Evolutionary conservation across 192 early-diverging fungal species (phyloP).

Genomic region (Coemansia sp.): DNA sequence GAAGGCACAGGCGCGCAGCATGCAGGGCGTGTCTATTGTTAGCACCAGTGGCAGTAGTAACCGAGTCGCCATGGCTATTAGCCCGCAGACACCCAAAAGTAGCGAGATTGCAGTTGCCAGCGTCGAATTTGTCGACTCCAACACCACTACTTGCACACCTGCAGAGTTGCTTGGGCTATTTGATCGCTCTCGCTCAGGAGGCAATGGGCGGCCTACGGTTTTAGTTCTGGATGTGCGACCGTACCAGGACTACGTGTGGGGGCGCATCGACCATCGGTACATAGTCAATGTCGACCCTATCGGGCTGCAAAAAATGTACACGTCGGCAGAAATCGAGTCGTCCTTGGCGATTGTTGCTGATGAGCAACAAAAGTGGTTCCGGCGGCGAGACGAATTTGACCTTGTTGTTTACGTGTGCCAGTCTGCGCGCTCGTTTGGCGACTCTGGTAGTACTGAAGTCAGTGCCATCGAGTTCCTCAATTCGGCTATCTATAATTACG

Average conservation of each 20-base stretch:
- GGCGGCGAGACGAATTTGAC: slow-evolving; percentile 63
- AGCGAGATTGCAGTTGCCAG: slow-evolving; percentile 1
- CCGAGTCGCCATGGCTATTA: slow-evolving; percentile 16
- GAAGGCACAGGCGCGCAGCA: background rate
- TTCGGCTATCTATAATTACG: slow-evolving; percentile 62
- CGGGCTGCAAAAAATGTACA: slow-evolving; percentile 58
- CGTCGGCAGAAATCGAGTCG: slow-evolving; percentile 55
- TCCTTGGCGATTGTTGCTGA: slow-evolving; percentile 60
- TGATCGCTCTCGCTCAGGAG: slow-evolving; percentile 38
- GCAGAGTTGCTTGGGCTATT: slow-evolving; percentile 38
- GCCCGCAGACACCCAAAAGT: slow-evolving; percentile 13
- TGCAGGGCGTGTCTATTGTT: slow-evolving; percentile 16
- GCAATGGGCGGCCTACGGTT: slow-evolving; percentile 41
- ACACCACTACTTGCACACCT: slow-evolving; percentile 28
- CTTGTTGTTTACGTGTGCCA: slow-evolving; percentile 73
- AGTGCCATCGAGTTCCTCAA: slow-evolving; percentile 50
- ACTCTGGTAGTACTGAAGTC: slow-evolving; percentile 17
- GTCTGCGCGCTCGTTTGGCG: slow-evolving; percentile 47
- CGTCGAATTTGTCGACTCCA: slow-evolving; percentile 16
- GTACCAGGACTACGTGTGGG: slow-evolving; percentile 63
- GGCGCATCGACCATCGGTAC: slow-evolving; percentile 64
- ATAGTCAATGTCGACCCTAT: slow-evolving; percentile 77
- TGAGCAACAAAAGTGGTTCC: slow-evolving; percentile 65
- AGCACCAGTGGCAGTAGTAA: slow-evolving; percentile 4
- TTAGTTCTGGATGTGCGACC: slow-evolving; percentile 78